These are phyloP conservation scores for Ophidiomyces ophidiicola DNA, from an alignment of 2,329 filamentous ascomycete genomes.

Conservation along the genomic window DNA sequence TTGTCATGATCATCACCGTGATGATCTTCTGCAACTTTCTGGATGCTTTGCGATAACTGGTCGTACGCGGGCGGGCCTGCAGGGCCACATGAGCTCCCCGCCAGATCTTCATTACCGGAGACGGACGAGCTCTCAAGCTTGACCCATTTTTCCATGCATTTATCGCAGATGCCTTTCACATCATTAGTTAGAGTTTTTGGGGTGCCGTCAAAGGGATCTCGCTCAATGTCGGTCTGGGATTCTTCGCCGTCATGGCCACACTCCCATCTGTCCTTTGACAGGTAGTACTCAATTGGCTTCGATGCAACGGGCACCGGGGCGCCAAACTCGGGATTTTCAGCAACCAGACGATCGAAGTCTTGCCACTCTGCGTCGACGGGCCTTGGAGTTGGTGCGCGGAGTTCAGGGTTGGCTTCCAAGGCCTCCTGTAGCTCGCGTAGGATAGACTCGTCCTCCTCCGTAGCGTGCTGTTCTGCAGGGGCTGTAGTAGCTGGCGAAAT, in stretches of 20 bases:
- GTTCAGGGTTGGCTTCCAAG: conserved; percentile 14
- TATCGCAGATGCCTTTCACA: conserved; percentile 13
- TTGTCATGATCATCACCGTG: not conserved
- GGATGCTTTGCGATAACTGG: not conserved
- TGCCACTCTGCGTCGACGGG: conserved; percentile 13
- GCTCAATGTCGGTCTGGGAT: conserved; percentile 13
- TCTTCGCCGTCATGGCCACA: conserved; percentile 15
- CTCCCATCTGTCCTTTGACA: conserved; percentile 16
- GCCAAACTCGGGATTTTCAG: conserved; percentile 15
- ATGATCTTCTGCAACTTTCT: not conserved
- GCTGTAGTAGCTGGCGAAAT: conserved; percentile 1
- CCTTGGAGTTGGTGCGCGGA: conserved; percentile 8
- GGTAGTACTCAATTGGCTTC: conserved; percentile 13
- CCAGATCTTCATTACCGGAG: not conserved
- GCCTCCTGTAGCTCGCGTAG: conserved; percentile 14
- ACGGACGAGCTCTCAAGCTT: conserved; percentile 10
- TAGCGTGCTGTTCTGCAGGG: not conserved
- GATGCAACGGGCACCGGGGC: conserved; percentile 9
- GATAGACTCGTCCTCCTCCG: conserved; percentile 12
- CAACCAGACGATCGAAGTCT: conserved; percentile 14
- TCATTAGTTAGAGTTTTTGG: conserved; percentile 12
- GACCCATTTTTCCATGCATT: conserved; percentile 16
- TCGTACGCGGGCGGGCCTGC: conserved; percentile 6
- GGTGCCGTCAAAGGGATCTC: conserved; percentile 8
- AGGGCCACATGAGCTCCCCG: conserved; percentile 4